Conservation (phyloP, 352 stramenopile genomes). For the Thraustochytrium sp. region DNA sequence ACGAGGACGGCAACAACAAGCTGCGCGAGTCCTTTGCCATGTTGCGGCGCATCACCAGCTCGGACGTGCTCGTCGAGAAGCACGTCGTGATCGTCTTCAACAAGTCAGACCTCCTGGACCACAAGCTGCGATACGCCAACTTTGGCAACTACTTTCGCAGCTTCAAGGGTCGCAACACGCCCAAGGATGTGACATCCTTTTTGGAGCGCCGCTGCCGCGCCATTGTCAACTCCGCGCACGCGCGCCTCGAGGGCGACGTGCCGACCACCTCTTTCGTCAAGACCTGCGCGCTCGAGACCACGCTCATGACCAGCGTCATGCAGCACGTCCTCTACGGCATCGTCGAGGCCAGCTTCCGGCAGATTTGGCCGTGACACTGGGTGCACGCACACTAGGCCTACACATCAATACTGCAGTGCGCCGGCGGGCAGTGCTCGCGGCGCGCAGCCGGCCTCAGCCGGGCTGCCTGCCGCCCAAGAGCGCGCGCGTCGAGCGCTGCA, state of each 20-base stretch:
- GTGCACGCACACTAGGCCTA: too few species aligned
- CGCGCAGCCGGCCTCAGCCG: too few species aligned
- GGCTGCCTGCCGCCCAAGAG: too few species aligned
- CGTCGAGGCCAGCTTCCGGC: not conserved
- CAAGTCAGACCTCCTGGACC: slow-evolving; percentile 11
- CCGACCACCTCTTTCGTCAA: not conserved
- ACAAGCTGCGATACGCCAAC: not conserved
- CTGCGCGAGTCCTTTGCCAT: not conserved
- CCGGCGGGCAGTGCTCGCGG: too few species aligned
- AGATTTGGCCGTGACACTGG: too few species aligned
- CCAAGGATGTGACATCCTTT: not conserved
- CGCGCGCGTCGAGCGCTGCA: too few species aligned
- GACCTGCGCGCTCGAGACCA: slow-evolving; percentile 1
- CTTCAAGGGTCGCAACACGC: not conserved
- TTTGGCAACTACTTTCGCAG: not conserved
- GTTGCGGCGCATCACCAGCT: not conserved
- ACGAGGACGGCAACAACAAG: slow-evolving; percentile 3
- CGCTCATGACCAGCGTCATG: not conserved
- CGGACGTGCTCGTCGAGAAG: not conserved
- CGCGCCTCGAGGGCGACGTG: not conserved
- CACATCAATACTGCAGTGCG: too few species aligned
- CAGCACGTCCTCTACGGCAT: not conserved
- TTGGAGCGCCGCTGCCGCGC: not conserved
- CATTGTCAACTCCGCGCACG: not conserved
- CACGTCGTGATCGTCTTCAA: slow-evolving; percentile 34